Evolutionary conservation across 441 rosid genomes (phyloP), one percentile per base, ranked within the genome.

Genomic region (Isatis lusitanica): DNA sequence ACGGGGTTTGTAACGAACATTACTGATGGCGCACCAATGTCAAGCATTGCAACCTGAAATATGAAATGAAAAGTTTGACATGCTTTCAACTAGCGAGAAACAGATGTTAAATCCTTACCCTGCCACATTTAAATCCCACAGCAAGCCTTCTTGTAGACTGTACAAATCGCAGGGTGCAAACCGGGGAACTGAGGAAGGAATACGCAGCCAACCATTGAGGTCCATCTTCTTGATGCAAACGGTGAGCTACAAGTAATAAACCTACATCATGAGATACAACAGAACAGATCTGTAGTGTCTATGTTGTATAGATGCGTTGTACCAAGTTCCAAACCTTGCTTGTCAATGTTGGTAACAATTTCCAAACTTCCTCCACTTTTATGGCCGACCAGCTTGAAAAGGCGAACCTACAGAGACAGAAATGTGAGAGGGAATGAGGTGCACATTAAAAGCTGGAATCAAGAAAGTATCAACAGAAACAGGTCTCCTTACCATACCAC

Each of bases 41-140:
- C 92, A 21, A 93, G 91, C 86, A 88, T 61, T 73, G 94, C 94
- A 62, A 89, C 97, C 98, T 93, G 89, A 70, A 84, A 81, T 68
- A 80, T 36, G 36, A 74, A 76, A 79, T 60, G 36, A 63, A 81
- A 79, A 53, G 74, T 62, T 28, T 63, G 51, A 76, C 39, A 73
- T 57, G 42, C 64, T 24, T 66, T 59, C 28, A 51, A 17, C 35
- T 4, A 48, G 47, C 78, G 68, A 73, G 78, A 74, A 71, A 77
- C 33, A 33, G 51, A 51, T 57, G 72, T 64, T 80, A 62, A 79
- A 68, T 72, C 71, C 83, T 60, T 58, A 93, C 98, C 88, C 53
- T 81, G 81, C 94, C 92, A 85, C 92, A 88, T 57, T 79, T 80
- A 87, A 84, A 90, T 74, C 96, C 98, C 55, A 88, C 93, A 46